These are phyloP conservation scores for Iris pallida DNA, from an alignment of 116 monocot genomes.

Conservation along the genomic window DNA sequence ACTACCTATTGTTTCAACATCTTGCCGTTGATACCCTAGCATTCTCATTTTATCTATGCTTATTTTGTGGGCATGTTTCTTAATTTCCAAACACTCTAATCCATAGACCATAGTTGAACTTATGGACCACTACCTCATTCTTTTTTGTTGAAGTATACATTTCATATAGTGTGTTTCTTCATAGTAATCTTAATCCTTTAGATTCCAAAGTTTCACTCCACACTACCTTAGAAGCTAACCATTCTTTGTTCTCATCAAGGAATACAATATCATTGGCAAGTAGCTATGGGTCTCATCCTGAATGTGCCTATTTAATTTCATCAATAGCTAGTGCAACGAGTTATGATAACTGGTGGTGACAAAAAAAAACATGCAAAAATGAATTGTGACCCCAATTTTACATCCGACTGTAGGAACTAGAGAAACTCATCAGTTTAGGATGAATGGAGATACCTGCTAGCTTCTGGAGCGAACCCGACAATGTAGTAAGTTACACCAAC, in stretches of 20 bases:
- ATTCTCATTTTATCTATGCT: no score
- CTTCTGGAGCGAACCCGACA: constrained; percentile 74
- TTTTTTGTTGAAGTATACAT: no score
- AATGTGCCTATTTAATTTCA: not conserved
- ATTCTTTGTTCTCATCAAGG: not conserved
- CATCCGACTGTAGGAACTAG: not conserved
- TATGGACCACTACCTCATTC: no score
- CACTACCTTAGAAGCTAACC: no score
- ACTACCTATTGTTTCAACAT: no score
- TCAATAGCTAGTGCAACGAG: not conserved
- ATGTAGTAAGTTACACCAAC: constrained; percentile 56
- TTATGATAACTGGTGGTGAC: not conserved
- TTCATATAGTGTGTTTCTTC: no score
- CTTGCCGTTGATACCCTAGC: no score
- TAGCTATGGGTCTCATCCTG: not conserved
- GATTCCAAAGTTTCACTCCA: no score
- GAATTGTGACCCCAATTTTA: not conserved
- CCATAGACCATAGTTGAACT: no score
- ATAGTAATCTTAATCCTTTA: no score
- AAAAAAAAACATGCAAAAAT: not conserved
- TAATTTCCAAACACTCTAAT: no score
- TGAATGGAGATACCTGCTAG: constrained; percentile 30
- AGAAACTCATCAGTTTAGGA: not conserved
- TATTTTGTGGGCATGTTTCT: no score
- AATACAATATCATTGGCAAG: not conserved